Base-by-base conservation (phyloP, 805 yeast genomes). In the Wickerhamiella vanderwaltii region DNA sequence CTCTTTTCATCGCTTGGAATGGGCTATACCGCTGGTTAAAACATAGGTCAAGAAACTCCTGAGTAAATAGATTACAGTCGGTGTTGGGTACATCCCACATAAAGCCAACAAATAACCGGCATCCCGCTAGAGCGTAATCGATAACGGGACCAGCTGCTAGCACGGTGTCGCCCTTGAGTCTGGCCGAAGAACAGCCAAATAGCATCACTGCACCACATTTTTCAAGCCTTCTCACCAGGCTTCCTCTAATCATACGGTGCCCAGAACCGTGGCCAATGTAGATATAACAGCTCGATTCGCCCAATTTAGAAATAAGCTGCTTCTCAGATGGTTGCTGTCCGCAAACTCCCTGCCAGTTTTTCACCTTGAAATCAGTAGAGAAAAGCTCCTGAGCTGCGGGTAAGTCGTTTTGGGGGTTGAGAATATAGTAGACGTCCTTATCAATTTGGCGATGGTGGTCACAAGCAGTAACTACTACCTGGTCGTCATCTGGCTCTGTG, bases 241-340 rank as follows among this genome's bases (percentile, higher is more conserved):
- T 66, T 1, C 77, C 65, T 23, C 75, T 67, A 9, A 84, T 63
- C 53, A 76, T 85, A 47, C 81, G 86, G 47, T 84, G 88, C n/a
- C 97, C 95, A 4, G 95, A 91, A 0, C 97, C 96, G 60, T 91
- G 99, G 0, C 99, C 99, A 43, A 87, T 67, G 56, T 83, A 91
- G 0, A 88, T 64, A 50, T 79, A 80, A 6, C 82, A 48, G 29
- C 72, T 66, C 1, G 70, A 60, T 1, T 53, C 36, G 2, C 51
- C 45, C 6, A 87, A 54, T 13, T 67, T 65, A 0, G 59, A 39
- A 1, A 67, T 46, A 26, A 86, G 63, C 15, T 70, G 66, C 0
- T 58, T 60, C 43, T 81, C 91, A 0, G 95, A 95, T 34, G 62
- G 64, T 4, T 17, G 19, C 17, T 48, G 45, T 0, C 83, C 80